Base-by-base conservation (phyloP, 1,284 basidiomycete genomes). In the Rhodofomes roseus region DNA sequence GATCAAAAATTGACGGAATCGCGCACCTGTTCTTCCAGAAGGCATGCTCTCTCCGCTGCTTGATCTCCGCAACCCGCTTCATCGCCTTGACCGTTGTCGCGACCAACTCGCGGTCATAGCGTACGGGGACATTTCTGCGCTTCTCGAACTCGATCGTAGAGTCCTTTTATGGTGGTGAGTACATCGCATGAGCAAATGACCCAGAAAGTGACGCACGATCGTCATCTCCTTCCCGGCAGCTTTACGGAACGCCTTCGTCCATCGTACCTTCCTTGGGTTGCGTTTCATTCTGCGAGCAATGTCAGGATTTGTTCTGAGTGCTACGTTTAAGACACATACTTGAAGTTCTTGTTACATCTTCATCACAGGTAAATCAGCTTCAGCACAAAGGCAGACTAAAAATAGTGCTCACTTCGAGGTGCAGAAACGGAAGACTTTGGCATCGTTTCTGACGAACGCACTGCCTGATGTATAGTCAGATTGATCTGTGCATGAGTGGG, bases 171-270 rank as follows among this genome's bases (percentile, higher is more conserved):
- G 20, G 55, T n/a, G 27, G 40, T 39, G 23, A 55, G 39, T 12
- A 41, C 41, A 41, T 37, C 6, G n/a, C 22, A 57, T 31, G 37
- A 57, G 44, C 50, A 20, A 44, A 51, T 22, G 16, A 41, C 22
- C 51, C n/a, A 41, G 36, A 25, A 20, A 63, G n/a, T 52, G 12
- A 56, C 92, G 75, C 71, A 96, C 95, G 70, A 99, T 92, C 14
- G 93, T 96, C 97, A 99, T 99, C 79, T 99, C 97, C 80, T 99
- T 99, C 65, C 97, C 97, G 60, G 95, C 93, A 25, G 97, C 95
- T 75, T 96, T 98, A 68, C 97, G 86, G 86, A 99, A 99, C 18
- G 97, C 97, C 78, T 99, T 99, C 57, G 97, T 99, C 97, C 97
- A 99, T 70, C 94, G 86, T 55, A 99, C 96, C 79, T 99, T 99